Conservation (phyloP, 2,329 filamentous ascomycete genomes). For the Catunica adiposa region DNA sequence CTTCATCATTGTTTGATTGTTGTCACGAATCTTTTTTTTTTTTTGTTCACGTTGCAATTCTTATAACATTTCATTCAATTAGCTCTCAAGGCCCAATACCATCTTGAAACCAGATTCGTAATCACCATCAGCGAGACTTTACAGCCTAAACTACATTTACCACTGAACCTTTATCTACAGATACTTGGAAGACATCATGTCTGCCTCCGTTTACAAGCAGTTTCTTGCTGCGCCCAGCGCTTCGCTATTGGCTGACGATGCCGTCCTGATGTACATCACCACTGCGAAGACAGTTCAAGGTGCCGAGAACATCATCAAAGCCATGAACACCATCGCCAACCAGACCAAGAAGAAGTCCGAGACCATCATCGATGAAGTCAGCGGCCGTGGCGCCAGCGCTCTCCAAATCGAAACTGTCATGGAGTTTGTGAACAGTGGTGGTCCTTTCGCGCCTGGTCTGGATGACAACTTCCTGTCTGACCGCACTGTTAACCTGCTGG, state of each 20-base stretch:
- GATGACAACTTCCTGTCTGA: constrained; percentile 91
- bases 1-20: too few species aligned
- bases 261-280: constrained; percentile 73
- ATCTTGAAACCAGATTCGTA: too few species aligned
- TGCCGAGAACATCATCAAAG: constrained; percentile 63
- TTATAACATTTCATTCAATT: too few species aligned
- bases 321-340: constrained; percentile 53
- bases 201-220: constrained; percentile 43
- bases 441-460: constrained; percentile 70
- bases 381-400: constrained; percentile 57
- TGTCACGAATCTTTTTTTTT: too few species aligned
- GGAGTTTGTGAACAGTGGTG: constrained; percentile 67
- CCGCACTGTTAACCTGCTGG: constrained; percentile 55
- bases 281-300: constrained; percentile 62
- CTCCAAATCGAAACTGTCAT: constrained; percentile 70
- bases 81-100: too few species aligned
- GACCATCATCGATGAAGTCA: constrained; percentile 56
- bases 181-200: constrained; percentile 7
- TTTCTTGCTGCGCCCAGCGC: constrained; percentile 53
- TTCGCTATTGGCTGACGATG: constrained; percentile 45
- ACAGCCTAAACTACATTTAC: too few species aligned
- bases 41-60: too few species aligned
- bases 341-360: constrained; percentile 72
- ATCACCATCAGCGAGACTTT: too few species aligned
- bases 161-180: too few species aligned